Conservation (phyloP, 768 basidiomycete species). For the Leccinum rimulosum region DNA sequence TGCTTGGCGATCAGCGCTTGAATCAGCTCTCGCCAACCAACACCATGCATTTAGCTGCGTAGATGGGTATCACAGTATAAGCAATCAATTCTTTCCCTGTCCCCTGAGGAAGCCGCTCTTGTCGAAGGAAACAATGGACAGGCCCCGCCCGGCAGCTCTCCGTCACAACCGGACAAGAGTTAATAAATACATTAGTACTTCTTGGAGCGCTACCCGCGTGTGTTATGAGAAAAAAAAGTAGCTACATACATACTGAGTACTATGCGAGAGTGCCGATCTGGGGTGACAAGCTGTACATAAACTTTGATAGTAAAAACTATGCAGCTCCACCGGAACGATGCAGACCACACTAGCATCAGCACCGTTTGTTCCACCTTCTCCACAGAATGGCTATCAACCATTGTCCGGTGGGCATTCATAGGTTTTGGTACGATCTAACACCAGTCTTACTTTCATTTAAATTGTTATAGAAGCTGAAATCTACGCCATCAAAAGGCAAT, state of each 20-base stretch:
- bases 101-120: slow-evolving; percentile 49
- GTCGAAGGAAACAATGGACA: slow-evolving; percentile 11
- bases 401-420: slow-evolving; percentile 35
- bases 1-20: neutral
- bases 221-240: slow-evolving; percentile 5
- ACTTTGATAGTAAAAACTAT: slow-evolving; percentile 73
- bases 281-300: slow-evolving; percentile 31
- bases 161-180: slow-evolving; percentile 5
- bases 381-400: slow-evolving; percentile 35
- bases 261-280: neutral
- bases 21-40: slow-evolving; percentile 1
- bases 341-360: slow-evolving; percentile 40
- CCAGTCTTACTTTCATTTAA: slow-evolving; percentile 23
- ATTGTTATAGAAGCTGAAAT: slow-evolving; percentile 37
- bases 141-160: neutral
- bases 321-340: slow-evolving; percentile 64
- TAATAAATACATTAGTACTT: neutral
- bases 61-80: slow-evolving; percentile 54
- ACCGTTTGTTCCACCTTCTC: slow-evolving; percentile 36
- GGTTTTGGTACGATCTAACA: slow-evolving; percentile 17
- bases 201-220: neutral
- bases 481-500: slow-evolving; percentile 67
- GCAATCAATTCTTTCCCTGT: slow-evolving; percentile 54
- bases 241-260: neutral
- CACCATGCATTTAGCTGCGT: slow-evolving; percentile 40